phyloP scores from a whole-genome alignment of 106 monocot species.

The Alisma plantagoaquatica region DNA sequence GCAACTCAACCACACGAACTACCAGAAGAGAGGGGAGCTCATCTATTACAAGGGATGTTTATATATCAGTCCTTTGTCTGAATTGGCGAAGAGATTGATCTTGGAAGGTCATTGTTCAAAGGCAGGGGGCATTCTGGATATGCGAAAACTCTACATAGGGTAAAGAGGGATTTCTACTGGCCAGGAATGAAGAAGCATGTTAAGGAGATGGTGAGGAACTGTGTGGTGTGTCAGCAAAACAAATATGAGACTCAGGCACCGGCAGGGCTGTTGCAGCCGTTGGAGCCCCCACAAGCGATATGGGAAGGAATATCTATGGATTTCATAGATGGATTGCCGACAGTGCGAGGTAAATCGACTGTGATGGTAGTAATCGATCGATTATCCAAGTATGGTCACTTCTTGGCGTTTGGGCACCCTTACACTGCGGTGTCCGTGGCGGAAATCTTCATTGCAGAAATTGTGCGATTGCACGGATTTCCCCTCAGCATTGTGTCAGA shows the following conservation, averaged over 20 bases:
- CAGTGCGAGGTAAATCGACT: not conserved
- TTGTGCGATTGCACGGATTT: not conserved
- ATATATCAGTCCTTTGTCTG: too few species aligned
- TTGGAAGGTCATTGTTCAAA: too few species aligned
- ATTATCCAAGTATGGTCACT: not conserved
- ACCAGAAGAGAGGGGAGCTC: too few species aligned
- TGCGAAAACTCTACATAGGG: not conserved
- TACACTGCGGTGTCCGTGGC: not conserved
- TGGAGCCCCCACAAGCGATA: not conserved
- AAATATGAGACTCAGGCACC: not conserved
- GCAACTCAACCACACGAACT: too few species aligned
- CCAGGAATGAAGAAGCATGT: not conserved
- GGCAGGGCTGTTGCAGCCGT: constrained; percentile 1
- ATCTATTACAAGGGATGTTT: too few species aligned
- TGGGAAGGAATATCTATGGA: constrained; percentile 5
- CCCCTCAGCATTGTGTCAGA: not conserved
- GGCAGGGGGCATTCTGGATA: not conserved
- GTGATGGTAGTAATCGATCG: constrained; percentile 1
- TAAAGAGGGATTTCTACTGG: not conserved
- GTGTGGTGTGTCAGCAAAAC: not conserved
- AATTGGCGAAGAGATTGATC: too few species aligned
- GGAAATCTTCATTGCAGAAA: not conserved
- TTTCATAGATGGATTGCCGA: constrained; percentile 6
- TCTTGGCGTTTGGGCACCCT: not conserved
- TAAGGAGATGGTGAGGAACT: not conserved